A percentile compares a stretch with the other conserved stretches of the same genome.
These are phyloP conservation scores for Nannochloris sp. DNA, from an alignment of 139 green algal genomes.

Conservation along the genomic window DNA sequence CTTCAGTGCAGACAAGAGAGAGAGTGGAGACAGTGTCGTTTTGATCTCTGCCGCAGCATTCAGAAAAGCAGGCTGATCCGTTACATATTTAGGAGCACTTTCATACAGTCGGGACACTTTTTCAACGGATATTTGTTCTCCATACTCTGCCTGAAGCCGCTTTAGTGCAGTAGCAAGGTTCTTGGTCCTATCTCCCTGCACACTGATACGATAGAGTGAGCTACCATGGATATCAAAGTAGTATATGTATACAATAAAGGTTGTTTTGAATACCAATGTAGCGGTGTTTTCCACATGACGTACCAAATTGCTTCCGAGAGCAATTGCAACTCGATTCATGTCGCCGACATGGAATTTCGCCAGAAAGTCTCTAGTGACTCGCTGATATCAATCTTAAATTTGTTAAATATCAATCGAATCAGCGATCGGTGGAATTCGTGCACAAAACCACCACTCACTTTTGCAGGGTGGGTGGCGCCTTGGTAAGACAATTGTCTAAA, in stretches of 20 bases:
- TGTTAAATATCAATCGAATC: neutral
- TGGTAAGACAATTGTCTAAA: too few species aligned
- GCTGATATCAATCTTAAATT: neutral
- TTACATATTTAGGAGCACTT: conserved; percentile 68
- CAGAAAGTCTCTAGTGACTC: neutral
- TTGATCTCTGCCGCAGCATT: conserved; percentile 68
- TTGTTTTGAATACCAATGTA: neutral
- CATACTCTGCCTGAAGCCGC: neutral
- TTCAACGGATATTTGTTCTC: conserved; percentile 38
- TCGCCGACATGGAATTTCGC: neutral
- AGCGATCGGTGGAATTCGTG: too few species aligned
- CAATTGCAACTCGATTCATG: conserved; percentile 1
- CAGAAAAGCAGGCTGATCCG: conserved; percentile 78
- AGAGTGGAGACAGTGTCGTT: conserved; percentile 46
- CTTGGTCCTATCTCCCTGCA: neutral
- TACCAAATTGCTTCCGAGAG: conserved; percentile 5
- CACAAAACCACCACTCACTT: too few species aligned
- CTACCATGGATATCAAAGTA: neutral
- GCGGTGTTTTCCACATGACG: neutral
- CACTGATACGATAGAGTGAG: neutral
- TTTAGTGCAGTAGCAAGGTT: neutral
- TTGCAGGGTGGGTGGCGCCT: too few species aligned
- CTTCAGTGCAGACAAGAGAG: conserved; percentile 65
- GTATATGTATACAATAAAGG: neutral
- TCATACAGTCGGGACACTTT: conserved; percentile 75